Base-by-base conservation (phyloP, 768 basidiomycete genomes). In the Naganishia onofrii region DNA sequence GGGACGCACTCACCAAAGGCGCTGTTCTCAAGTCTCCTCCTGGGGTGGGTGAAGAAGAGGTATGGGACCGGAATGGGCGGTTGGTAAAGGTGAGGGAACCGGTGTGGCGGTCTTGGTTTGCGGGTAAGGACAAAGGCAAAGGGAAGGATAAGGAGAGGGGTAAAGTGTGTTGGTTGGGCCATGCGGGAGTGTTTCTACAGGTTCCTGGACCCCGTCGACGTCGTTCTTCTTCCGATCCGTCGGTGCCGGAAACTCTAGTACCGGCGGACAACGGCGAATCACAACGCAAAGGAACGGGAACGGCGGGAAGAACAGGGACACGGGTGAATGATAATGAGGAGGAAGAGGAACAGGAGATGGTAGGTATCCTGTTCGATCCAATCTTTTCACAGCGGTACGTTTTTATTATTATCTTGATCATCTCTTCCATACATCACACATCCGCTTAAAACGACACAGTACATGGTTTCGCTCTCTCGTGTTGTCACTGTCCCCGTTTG, bases 301-400 rank as follows among this genome's bases (percentile, higher is more conserved):
- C 12, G 3, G 63, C 6, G 34, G 12, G 46, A 17, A 31, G 48
- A 34, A 26, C 36, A 60, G 21, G 36, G 38, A n/a, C n/a, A n/a
- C n/a, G n/a, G n/a, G n/a, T n/a, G n/a, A n/a, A n/a, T n/a, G n/a
- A n/a, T n/a, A n/a, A n/a, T n/a, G n/a, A n/a, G n/a, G n/a, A n/a
- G n/a, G 26, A 38, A n/a, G 8, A 8, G 36, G 36, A 29, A 42
- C 74, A 71, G 38, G 71, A 68, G 15, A 70, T 72, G 72, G 78
- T 76, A 48, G 77, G 77, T 1, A 71, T 80, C 7, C 19, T 79
- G 8, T 80, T 78, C 64, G 79, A 80, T 67, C 79, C 79, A 2
- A 80, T 80, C 65, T 80, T 80, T 67, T 79, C 78, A 2, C 73
- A 79, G 53, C 68, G 79, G 79, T 78, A 48, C 52, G 78, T 71